Evolutionary conservation across 164 flowering plant species (phyloP).

Genomic region (Macadamia tetraphylla): DNA sequence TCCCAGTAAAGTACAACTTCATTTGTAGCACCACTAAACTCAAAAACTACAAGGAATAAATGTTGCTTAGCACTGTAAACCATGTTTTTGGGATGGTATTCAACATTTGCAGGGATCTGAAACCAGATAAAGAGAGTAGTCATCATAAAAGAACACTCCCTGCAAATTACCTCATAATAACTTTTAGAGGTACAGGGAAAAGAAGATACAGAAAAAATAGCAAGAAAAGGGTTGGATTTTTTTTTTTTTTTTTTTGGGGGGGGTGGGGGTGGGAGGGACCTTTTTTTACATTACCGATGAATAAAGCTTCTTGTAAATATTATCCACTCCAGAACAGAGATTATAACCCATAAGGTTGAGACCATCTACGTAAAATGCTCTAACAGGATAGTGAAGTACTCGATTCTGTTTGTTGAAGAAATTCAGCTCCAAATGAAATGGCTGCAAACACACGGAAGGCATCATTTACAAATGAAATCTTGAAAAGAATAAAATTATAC

Average conservation of each 20-base stretch:
- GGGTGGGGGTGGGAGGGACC: too few relatives aligned
- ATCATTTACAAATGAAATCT: slow-evolving; percentile 11
- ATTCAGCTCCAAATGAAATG: slow-evolving; percentile 93
- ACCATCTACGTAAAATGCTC: slow-evolving; percentile 89
- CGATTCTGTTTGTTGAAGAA: slow-evolving; percentile 88
- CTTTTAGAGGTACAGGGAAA: too few relatives aligned
- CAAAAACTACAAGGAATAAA: slow-evolving; percentile 80
- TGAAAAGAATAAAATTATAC: background rate
- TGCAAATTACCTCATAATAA: background rate
- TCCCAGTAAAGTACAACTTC: slow-evolving; percentile 93
- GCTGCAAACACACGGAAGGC: slow-evolving; percentile 42
- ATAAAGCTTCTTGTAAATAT: slow-evolving; percentile 80
- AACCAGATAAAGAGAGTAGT: slow-evolving; percentile 15
- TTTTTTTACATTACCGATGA: slow-evolving; percentile 40
- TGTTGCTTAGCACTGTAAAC: slow-evolving; percentile 76
- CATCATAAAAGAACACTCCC: background rate
- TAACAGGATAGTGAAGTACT: slow-evolving; percentile 92
- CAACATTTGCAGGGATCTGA: slow-evolving; percentile 84
- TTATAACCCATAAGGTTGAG: slow-evolving; percentile 86
- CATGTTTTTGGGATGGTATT: slow-evolving; percentile 55
- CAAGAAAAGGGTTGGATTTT: too few relatives aligned
- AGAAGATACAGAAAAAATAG: background rate
- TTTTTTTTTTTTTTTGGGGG: too few relatives aligned
- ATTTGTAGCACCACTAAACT: slow-evolving; percentile 64
- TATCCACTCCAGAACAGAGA: slow-evolving; percentile 76